Percentiles rank a stretch among this genome's conserved stretches.
Conservation (phyloP, 1,284 basidiomycete species). For the Microbotryum lychnidis-dioicae region DNA sequence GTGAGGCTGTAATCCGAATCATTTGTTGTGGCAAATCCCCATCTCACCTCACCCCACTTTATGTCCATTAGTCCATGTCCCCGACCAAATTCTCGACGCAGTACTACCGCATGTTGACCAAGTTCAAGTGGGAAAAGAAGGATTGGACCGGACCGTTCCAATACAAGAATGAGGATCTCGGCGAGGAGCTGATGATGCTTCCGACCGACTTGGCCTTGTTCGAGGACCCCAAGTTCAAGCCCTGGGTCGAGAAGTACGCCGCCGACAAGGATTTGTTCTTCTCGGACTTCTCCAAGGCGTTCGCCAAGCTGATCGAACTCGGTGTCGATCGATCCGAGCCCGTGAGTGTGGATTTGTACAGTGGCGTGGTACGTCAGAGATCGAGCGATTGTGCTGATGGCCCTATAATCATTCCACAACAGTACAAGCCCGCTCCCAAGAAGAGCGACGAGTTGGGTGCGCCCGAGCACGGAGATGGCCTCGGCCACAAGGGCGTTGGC, state of each 20-base stretch:
- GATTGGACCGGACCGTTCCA: slow-evolving; percentile 50
- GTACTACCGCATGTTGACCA: slow-evolving; percentile 41
- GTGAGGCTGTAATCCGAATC: too few relatives aligned
- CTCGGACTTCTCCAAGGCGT: slow-evolving; percentile 46
- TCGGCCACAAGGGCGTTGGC: too few relatives aligned
- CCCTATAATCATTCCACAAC: neutral
- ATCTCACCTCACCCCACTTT: too few relatives aligned
- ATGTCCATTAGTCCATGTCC: slow-evolving; percentile 39
- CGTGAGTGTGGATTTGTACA: slow-evolving; percentile 17
- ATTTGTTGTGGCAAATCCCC: too few relatives aligned
- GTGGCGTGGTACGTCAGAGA: too few relatives aligned
- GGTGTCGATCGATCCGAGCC: slow-evolving; percentile 41
- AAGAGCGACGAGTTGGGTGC: slow-evolving; percentile 24
- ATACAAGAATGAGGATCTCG: slow-evolving; percentile 42
- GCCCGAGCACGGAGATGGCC: slow-evolving; percentile 11
- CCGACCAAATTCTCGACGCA: slow-evolving; percentile 47
- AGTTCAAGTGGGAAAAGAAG: slow-evolving; percentile 3
- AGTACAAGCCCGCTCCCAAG: slow-evolving; percentile 32
- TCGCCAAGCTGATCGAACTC: slow-evolving; percentile 40
- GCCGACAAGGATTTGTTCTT: slow-evolving; percentile 50
- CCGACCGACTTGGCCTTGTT: slow-evolving; percentile 43
- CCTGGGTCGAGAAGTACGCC: slow-evolving; percentile 44
- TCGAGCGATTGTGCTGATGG: too few relatives aligned
- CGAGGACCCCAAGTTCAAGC: slow-evolving; percentile 37
- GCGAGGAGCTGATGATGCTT: slow-evolving; percentile 50